phyloP scores from a whole-genome alignment of 1,284 basidiomycete genomes.

The Ceratobasidium sp. region DNA sequence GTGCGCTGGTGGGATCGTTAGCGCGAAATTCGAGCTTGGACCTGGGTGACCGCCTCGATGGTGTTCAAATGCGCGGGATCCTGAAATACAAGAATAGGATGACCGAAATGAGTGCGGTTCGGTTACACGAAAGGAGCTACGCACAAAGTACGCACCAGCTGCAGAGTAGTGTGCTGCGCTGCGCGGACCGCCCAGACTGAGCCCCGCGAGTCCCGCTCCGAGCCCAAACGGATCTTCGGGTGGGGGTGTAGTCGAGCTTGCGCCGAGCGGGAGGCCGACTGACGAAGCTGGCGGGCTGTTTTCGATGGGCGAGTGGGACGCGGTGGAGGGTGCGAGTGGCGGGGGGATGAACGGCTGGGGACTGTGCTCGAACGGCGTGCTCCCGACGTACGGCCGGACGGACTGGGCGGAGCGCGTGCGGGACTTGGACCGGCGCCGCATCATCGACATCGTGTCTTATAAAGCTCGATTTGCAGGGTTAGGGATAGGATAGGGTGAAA shows the following conservation, averaged over 20 bases:
- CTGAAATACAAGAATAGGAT: not conserved
- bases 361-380: constrained; percentile 31
- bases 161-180: constrained; percentile 44
- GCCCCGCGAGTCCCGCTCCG: constrained; percentile 3
- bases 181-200: constrained; percentile 31
- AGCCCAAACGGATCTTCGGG: constrained; percentile 44
- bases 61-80: constrained; percentile 4
- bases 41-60: constrained; percentile 2
- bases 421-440: constrained; percentile 34
- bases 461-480: not conserved
- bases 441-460: constrained; percentile 15
- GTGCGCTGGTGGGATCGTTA: constrained; percentile 11
- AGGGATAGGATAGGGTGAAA: not conserved
- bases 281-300: constrained; percentile 37
- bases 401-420: constrained; percentile 24
- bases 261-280: constrained; percentile 40
- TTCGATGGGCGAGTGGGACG: constrained; percentile 13
- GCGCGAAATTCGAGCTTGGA: constrained; percentile 1
- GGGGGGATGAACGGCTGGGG: constrained; percentile 43
- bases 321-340: constrained; percentile 38
- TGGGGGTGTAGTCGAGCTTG: constrained; percentile 41
- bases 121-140: not conserved
- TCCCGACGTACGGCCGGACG: constrained; percentile 37
- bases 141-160: constrained; percentile 40
- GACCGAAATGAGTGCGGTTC: constrained; percentile 7